Evolutionary conservation across 2,329 filamentous ascomycete genomes (phyloP).

Genomic region (Scedosporium boydii): DNA sequence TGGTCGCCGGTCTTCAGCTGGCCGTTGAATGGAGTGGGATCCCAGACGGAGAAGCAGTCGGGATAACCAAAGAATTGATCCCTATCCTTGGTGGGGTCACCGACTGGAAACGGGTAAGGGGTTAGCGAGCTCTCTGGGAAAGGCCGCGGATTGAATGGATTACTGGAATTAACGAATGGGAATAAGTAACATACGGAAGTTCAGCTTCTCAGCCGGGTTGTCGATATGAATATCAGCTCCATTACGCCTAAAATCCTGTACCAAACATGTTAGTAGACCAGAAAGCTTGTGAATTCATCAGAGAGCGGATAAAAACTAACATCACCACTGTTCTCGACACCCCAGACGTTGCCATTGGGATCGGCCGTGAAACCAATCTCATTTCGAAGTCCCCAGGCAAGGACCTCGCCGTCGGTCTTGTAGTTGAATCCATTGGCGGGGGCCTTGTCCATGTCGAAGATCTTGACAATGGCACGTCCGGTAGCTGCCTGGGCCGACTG

Average conservation of each 20-base stretch:
- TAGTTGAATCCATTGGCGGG: constrained; percentile 26
- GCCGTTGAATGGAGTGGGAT: constrained; percentile 23
- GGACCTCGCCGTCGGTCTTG: constrained; percentile 26
- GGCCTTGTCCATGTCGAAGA: constrained; percentile 27
- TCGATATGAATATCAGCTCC: constrained; percentile 45
- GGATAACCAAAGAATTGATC: constrained; percentile 47
- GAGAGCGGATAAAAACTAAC: not conserved
- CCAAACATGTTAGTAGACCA: constrained; percentile 6
- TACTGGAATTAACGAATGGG: constrained; percentile 8
- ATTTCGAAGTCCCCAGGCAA: constrained; percentile 43
- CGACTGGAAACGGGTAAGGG: constrained; percentile 12
- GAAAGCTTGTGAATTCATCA: not conserved
- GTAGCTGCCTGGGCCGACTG: constrained; percentile 17
- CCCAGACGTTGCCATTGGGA: constrained; percentile 32
- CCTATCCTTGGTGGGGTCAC: constrained; percentile 18
- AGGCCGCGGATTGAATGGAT: constrained; percentile 8
- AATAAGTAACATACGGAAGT: constrained; percentile 41
- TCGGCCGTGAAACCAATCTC: constrained; percentile 52
- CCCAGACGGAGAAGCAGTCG: constrained; percentile 48
- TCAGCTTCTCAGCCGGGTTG: constrained; percentile 57
- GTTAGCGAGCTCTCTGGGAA: constrained; percentile 27
- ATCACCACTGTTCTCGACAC: constrained; percentile 43
- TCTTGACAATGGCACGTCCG: constrained; percentile 28
- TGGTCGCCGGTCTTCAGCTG: constrained; percentile 21
- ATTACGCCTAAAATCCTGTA: constrained; percentile 33